Evolutionary conservation across 768 basidiomycete genomes (phyloP).

Genomic region (Dentipellis sp.): DNA sequence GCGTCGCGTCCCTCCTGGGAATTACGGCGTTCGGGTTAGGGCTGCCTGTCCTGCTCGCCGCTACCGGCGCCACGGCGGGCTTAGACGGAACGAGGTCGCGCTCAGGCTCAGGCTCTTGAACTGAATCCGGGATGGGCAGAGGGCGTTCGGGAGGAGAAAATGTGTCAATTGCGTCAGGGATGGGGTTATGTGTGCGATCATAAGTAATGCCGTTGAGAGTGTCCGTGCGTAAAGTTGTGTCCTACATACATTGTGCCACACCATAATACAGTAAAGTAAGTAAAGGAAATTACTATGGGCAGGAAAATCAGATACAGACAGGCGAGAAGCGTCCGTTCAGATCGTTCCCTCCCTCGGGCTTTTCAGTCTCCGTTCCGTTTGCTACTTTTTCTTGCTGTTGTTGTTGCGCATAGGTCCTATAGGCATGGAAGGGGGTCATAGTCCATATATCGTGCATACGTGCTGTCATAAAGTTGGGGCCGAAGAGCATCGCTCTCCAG

Average conservation of each 20-base stretch:
- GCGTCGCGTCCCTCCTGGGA: constrained; percentile 19
- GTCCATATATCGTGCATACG: constrained; percentile 24
- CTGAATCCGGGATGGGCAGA: background rate
- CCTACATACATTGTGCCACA: constrained; percentile 10
- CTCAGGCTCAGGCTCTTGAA: background rate
- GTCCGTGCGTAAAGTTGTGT: constrained; percentile 3
- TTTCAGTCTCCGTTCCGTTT: constrained; percentile 2
- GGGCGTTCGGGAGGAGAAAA: background rate
- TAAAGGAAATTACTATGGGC: constrained; percentile 11
- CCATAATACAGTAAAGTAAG: constrained; percentile 16
- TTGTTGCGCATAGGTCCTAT: constrained; percentile 1
- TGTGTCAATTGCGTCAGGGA: constrained; percentile 23
- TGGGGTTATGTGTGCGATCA: constrained; percentile 30
- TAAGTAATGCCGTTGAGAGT: constrained; percentile 6
- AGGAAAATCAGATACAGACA: constrained; percentile 42
- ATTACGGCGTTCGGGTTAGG: constrained; percentile 8
- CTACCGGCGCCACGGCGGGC: background rate
- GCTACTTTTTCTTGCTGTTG: background rate
- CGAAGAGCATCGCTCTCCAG: constrained; percentile 22
- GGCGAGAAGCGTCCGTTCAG: constrained; percentile 26
- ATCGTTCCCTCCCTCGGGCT: constrained; percentile 5
- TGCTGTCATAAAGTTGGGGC: constrained; percentile 21
- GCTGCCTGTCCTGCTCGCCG: constrained; percentile 1
- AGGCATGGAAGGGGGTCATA: constrained; percentile 17
- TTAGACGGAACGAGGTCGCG: background rate